These are phyloP conservation scores for Mycena maculata DNA, from an alignment of 768 basidiomycete species.

Conservation along the genomic window DNA sequence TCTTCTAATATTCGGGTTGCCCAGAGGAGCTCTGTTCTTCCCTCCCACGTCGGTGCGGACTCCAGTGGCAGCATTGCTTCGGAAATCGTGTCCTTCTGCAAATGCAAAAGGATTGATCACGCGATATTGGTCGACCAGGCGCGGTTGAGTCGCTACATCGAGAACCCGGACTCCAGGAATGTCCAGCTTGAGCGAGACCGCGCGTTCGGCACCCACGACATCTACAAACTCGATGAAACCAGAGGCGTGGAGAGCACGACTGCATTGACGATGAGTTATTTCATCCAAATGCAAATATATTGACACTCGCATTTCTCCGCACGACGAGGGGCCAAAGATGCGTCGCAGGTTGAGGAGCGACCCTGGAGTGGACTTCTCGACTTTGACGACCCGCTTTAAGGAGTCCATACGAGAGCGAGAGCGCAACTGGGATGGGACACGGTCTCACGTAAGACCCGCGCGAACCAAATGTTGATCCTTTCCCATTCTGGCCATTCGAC, in stretches of 20 bases:
- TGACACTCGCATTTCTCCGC: conserved; percentile 27
- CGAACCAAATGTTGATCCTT: not conserved
- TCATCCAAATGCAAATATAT: not conserved
- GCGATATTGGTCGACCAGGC: conserved; percentile 34
- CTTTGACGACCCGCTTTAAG: conserved; percentile 42
- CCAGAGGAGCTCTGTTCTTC: not conserved
- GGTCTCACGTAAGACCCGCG: not conserved
- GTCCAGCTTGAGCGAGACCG: conserved; percentile 36
- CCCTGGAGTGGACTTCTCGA: conserved; percentile 35
- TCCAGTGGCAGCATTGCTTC: conserved; percentile 13
- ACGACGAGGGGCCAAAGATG: conserved; percentile 20
- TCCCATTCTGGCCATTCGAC: too few relatives aligned
- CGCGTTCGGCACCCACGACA: conserved; percentile 37
- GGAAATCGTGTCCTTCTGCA: conserved; percentile 11
- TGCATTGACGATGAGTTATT: not conserved
- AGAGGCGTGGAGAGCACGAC: conserved; percentile 33
- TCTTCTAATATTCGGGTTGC: conserved; percentile 2
- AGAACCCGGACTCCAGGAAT: conserved; percentile 36
- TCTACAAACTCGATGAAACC: conserved; percentile 36
- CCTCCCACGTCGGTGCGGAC: conserved; percentile 9
- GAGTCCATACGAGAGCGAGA: conserved; percentile 37
- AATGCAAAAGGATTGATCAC: conserved; percentile 33
- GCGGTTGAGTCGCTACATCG: conserved; percentile 34
- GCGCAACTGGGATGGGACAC: not conserved
- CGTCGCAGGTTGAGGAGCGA: conserved; percentile 30